phyloP scores from a whole-genome alignment of 306 rosid genomes.

The Pyrus pyrifolia region DNA sequence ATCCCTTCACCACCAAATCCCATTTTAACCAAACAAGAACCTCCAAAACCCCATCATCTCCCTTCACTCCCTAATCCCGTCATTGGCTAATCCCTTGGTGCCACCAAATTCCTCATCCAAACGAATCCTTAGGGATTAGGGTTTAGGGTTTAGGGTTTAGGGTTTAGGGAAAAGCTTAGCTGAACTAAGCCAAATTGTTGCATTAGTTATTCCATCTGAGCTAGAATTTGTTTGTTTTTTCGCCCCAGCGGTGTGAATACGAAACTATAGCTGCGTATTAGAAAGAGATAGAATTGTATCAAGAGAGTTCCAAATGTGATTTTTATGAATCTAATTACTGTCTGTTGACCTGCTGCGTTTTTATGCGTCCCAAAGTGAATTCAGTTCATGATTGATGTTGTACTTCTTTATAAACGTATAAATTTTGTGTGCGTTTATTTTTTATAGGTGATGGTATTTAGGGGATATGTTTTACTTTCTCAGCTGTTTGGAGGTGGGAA shows the following conservation, averaged over 20 bases:
- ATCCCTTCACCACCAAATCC: too few species aligned
- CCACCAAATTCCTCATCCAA: too few species aligned
- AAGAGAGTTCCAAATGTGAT: neutral
- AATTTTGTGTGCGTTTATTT: neutral
- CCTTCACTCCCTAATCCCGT: too few species aligned
- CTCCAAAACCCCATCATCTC: too few species aligned
- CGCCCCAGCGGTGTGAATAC: neutral
- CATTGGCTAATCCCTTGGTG: too few species aligned
- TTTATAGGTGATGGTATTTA: neutral
- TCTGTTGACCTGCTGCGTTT: neutral
- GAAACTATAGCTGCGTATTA: neutral
- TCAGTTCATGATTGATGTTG: too few species aligned
- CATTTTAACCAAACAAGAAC: too few species aligned
- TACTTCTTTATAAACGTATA: neutral
- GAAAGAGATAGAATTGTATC: neutral
- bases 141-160: neutral
- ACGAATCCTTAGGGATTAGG: neutral
- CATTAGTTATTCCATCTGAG: neutral
- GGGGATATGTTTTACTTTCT: neutral
- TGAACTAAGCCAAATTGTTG: neutral
- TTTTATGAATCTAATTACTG: neutral
- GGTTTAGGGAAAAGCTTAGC: neutral
- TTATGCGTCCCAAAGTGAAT: too few species aligned
- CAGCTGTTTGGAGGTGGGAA: neutral
- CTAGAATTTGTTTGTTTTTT: neutral